Base-by-base conservation (phyloP, 805 yeast species). In the Candida verbasci region DNA sequence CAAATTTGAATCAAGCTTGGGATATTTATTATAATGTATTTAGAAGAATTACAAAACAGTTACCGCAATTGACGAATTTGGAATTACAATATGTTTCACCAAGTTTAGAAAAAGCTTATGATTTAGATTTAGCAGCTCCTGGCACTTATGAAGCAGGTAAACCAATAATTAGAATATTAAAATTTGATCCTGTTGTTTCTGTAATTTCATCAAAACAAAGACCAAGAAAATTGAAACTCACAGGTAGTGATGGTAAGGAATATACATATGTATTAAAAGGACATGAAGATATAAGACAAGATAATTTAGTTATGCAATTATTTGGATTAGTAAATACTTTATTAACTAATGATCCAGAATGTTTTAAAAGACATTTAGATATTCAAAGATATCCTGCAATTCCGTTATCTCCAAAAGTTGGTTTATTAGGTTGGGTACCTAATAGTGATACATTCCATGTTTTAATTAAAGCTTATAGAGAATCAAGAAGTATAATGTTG, bases 251-350 rank as follows among this genome's bases (percentile, higher is more conserved):
- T 58, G 98, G 98, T 41, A 86, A 84, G 51, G 86, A 82, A 26
- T 88, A 94, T 55, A 84, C 76, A 49, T 94, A 78, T 59, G 63
- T 72, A 2, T 68, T 93, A 52, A 93, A 93, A 61, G 98, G 97
- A 1, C 97, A 93, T 54, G 99, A 93, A 63, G 99, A 93, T 69
- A 86, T 93, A 37, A 77, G 99, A 53, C 99, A 93, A 57, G 99
- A 93, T 63, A 86, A 87, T 52, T 72, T 94, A 58, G 99, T 91
- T 18, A 93, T 93, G 98, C 99, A 93, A 61, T 68, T 93, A 48
- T 91, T 93, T 60, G 97, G 97, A 1, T 69, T 93, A 52, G 97
- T 93, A 3, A 93, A 94, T 55, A 88, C 97, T 0, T 68, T 94
- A 33, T 71, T 93, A 45, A 76, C 82, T 4, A 86, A 86, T 49